phyloP scores from a whole-genome alignment of 495 filamentous ascomycete genomes.

The Parathielavia hyrcaniae region DNA sequence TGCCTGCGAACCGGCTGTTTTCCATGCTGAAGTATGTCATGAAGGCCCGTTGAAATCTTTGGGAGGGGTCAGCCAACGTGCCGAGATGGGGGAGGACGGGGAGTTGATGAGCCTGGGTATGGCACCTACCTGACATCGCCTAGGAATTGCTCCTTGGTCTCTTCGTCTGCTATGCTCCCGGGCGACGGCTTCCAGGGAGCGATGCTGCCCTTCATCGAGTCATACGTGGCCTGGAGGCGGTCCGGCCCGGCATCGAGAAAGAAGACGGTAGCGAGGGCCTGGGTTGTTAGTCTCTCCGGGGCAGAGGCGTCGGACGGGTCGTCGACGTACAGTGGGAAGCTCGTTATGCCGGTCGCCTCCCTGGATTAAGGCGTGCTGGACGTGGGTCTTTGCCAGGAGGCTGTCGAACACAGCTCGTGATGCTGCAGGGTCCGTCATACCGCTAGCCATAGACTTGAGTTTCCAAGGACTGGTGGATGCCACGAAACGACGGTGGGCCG shows the following conservation, averaged over 20 bases:
- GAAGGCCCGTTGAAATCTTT: constrained; percentile 32
- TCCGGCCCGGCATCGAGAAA: constrained; percentile 17
- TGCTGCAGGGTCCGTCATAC: constrained; percentile 18
- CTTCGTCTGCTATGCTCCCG: constrained; percentile 19
- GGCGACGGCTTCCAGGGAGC: constrained; percentile 26
- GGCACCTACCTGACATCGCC: constrained; percentile 24
- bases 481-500: not conserved
- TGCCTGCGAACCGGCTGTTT: constrained; percentile 20
- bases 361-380: constrained; percentile 28
- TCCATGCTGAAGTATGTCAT: constrained; percentile 35
- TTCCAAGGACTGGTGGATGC: not conserved
- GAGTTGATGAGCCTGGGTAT: not conserved
- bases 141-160: constrained; percentile 15
- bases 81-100: not conserved
- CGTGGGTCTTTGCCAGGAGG: constrained; percentile 30
- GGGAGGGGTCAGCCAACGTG: not conserved
- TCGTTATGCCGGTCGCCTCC: constrained; percentile 24
- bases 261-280: constrained; percentile 28
- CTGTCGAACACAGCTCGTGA: constrained; percentile 25
- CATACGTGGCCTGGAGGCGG: constrained; percentile 22
- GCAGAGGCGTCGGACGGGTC: not conserved
- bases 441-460: not conserved
- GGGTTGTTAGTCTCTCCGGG: constrained; percentile 3
- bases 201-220: constrained; percentile 16
- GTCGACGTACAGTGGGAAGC: constrained; percentile 22